A percentile compares a stretch with the other conserved stretches of the same genome.
Evolutionary conservation across 208 protist genomes (phyloP).

Genomic region (Leishmania turanica): DNA sequence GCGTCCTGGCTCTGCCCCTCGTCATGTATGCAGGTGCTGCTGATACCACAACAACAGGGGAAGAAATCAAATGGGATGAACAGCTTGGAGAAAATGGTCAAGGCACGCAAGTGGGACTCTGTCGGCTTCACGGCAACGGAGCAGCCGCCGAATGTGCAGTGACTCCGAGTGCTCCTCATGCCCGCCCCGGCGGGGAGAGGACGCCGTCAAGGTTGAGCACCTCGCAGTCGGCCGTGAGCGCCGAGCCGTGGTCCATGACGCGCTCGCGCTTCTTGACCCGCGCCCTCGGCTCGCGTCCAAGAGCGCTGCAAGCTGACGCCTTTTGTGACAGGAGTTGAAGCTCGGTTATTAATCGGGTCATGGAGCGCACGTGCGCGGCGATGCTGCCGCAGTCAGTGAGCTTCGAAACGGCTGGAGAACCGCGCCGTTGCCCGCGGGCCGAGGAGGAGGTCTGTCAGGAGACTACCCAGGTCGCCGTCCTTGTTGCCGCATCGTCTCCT

Average conservation of each 20-base stretch:
- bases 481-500: conserved; percentile 10
- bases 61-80: conserved; percentile 73
- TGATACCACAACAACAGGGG: conserved; percentile 45
- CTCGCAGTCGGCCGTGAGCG: conserved; percentile 31
- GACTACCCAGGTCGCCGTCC: too few species aligned
- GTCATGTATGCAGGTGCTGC: conserved; percentile 28
- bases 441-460: too few species aligned
- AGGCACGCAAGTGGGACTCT: conserved; percentile 54
- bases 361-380: conserved; percentile 11
- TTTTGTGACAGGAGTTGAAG: conserved; percentile 51
- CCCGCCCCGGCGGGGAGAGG: conserved; percentile 38
- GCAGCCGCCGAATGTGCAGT: conserved; percentile 56
- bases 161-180: conserved; percentile 62
- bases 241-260: conserved; percentile 27
- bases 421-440: background rate
- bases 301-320: conserved; percentile 40
- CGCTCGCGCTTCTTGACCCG: conserved; percentile 42
- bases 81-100: conserved; percentile 68
- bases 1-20: conserved; percentile 8
- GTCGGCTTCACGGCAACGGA: conserved; percentile 51
- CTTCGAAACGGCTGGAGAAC: background rate
- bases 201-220: conserved; percentile 41
- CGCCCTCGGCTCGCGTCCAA: conserved; percentile 53
- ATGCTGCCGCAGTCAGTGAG: background rate
- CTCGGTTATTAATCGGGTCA: conserved; percentile 44